phyloP scores from a whole-genome alignment of 768 basidiomycete species.

The Termitomyces sp. region DNA sequence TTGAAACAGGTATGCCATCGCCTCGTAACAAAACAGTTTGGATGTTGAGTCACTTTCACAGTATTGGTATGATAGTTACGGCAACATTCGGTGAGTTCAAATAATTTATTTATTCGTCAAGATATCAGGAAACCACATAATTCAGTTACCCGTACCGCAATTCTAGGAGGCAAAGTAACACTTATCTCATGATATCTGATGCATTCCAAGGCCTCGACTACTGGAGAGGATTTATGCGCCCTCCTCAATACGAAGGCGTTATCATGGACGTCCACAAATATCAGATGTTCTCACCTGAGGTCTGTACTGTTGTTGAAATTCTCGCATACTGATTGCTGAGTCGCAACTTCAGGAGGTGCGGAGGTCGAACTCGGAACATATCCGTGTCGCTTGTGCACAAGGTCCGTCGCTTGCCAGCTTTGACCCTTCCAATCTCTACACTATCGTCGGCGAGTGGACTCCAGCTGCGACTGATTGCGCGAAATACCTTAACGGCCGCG shows the following conservation, averaged over 20 bases:
- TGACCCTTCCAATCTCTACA: conserved; percentile 59
- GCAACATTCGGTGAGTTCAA: conserved; percentile 54
- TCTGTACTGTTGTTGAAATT: conserved; percentile 23
- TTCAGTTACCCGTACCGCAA: conserved; percentile 28
- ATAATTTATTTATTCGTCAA: background rate
- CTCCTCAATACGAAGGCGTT: conserved; percentile 52
- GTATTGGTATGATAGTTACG: conserved; percentile 72
- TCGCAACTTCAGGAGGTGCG: conserved; percentile 33
- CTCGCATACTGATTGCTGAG: background rate
- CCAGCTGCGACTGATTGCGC: conserved; percentile 74
- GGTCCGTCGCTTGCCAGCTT: conserved; percentile 33
- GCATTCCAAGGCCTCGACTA: conserved; percentile 72
- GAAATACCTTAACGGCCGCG: conserved; percentile 81
- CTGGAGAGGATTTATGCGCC: conserved; percentile 58
- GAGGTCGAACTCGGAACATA: conserved; percentile 48
- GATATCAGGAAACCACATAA: background rate
- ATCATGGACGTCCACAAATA: conserved; percentile 79
- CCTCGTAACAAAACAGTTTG: background rate
- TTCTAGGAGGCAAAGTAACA: conserved; percentile 45
- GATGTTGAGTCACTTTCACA: conserved; percentile 22
- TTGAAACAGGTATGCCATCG: conserved; percentile 31
- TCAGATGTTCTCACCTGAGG: conserved; percentile 61
- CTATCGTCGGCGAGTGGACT: conserved; percentile 86
- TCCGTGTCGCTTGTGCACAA: conserved; percentile 48
- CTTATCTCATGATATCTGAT: conserved; percentile 65